Evolutionary conservation across 768 basidiomycete genomes (phyloP), one percentile per base, ranked within the genome.

Genomic region (Mycena kentingensis): DNA sequence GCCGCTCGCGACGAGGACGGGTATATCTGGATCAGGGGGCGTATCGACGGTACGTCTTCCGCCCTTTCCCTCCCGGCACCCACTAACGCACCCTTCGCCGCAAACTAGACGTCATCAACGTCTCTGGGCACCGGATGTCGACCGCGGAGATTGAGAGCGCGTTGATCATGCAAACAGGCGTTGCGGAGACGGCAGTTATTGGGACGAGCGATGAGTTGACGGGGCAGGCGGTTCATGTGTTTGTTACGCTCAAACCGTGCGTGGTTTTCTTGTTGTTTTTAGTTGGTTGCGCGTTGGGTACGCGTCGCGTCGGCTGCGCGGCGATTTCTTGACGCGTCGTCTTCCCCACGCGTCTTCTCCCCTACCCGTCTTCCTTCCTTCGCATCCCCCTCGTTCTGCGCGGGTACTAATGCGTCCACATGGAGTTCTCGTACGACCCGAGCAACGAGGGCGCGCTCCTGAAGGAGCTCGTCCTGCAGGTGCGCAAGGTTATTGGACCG

Each of bases 141-240:
- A 99, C 96, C 3, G 96, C 96, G 49, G 96, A 98, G 74, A 97
- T 99, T 54, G 96, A 99, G 74, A 93, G 91, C 3, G 95, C 96
- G 6, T 79, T 99, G 38, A 97, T 99, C 70, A 72, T 91, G 64
- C 95, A 98, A 77, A 83, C 84, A 63, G 96, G 96, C 51, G 93
- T 98, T 26, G 94, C 96, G 5, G 96, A 98, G 78, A 93, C 96
- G 7, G 95, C 39, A 66, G 93, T 93, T 32, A 90, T 94, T 54
- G 93, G 90, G 26, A 84, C 84, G 13, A 77, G 85, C 15, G 92
- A 95, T 65, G 93, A 95, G 64, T 70, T 95, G 57, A 94, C 93
- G 0, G 93, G 93, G 6, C 93, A 96, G 67, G 93, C 95, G 5
- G 94, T 98, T n/a, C 84, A 82, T 66, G 88, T 93, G 2, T 98